Conservation (phyloP, 1,139 yeast genomes). For the Geotrichum reessii region DNA sequence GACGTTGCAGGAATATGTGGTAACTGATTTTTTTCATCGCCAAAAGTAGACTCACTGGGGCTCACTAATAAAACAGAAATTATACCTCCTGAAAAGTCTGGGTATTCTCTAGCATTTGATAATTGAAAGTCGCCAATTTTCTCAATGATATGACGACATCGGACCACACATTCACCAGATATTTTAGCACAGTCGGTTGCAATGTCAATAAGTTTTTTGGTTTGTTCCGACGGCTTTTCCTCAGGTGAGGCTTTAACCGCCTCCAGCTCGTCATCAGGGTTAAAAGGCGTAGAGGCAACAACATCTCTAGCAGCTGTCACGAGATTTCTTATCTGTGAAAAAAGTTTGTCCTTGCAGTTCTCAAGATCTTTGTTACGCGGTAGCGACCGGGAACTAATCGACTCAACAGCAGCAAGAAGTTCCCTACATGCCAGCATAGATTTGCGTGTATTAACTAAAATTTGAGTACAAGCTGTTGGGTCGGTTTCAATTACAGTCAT, state of each 20-base stretch:
- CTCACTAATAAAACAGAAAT: conserved; percentile 29
- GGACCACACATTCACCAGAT: conserved; percentile 40
- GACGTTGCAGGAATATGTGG: conserved; percentile 21
- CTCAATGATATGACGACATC: conserved; percentile 46
- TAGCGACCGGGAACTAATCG: conserved; percentile 29
- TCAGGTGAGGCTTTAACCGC: conserved; percentile 6
- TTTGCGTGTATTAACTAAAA: conserved; percentile 38
- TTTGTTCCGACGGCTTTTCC: conserved; percentile 6
- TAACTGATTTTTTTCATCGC: conserved; percentile 12
- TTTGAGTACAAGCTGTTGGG: conserved; percentile 35
- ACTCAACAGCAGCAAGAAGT: conserved; percentile 37
- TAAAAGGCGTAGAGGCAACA: conserved; percentile 20
- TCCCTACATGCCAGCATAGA: conserved; percentile 42
- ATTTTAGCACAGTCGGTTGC: conserved; percentile 35
- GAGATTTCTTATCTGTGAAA: conserved; percentile 33
- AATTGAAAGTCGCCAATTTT: conserved; percentile 70
- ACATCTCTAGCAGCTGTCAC: conserved; percentile 28
- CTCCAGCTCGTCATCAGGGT: conserved; percentile 17
- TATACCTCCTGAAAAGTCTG: conserved; percentile 68
- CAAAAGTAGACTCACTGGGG: not conserved
- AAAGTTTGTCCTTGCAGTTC: conserved; percentile 35
- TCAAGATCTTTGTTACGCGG: conserved; percentile 35
- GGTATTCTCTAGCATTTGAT: conserved; percentile 60
- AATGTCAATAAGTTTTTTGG: conserved; percentile 20
- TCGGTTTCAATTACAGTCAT: conserved; percentile 30